Percentiles rank a stretch among this genome's conserved stretches.
These are phyloP conservation scores for Aureobasidium sp. DNA, from an alignment of 2,329 filamentous ascomycete genomes.

Conservation along the genomic window DNA sequence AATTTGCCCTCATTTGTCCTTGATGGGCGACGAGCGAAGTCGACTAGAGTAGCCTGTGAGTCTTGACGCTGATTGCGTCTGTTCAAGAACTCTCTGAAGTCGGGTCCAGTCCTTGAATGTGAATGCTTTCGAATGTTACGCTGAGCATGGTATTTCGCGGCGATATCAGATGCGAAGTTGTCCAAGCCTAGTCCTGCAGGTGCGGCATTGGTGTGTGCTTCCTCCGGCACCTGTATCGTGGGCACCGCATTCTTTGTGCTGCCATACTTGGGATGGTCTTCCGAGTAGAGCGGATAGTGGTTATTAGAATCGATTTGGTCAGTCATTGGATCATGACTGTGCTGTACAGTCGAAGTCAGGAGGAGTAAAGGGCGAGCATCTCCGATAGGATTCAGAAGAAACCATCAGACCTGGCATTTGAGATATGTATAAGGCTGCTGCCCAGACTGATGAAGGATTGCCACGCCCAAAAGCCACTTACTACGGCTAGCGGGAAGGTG, in stretches of 20 bases:
- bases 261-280: constrained; percentile 15
- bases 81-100: constrained; percentile 7
- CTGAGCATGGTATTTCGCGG: neutral
- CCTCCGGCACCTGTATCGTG: neutral
- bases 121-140: neutral
- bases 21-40: constrained; percentile 5
- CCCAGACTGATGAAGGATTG: neutral
- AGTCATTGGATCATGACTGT: constrained; percentile 6
- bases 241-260: neutral
- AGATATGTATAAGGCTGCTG: neutral
- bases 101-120: neutral
- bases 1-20: constrained; percentile 8
- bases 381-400: neutral
- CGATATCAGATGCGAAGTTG: constrained; percentile 10
- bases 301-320: constrained; percentile 9
- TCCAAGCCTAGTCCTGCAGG: constrained; percentile 5
- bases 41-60: constrained; percentile 12
- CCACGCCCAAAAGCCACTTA: constrained; percentile 1
- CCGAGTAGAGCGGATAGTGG: constrained; percentile 13
- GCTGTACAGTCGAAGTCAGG: neutral
- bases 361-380: neutral
- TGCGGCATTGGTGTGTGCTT: constrained; percentile 7
- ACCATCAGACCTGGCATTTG: neutral
- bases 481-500: neutral
- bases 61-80: constrained; percentile 1